Conservation (phyloP, 1,139 yeast genomes). For the Hyphopichia burtonii region DNA sequence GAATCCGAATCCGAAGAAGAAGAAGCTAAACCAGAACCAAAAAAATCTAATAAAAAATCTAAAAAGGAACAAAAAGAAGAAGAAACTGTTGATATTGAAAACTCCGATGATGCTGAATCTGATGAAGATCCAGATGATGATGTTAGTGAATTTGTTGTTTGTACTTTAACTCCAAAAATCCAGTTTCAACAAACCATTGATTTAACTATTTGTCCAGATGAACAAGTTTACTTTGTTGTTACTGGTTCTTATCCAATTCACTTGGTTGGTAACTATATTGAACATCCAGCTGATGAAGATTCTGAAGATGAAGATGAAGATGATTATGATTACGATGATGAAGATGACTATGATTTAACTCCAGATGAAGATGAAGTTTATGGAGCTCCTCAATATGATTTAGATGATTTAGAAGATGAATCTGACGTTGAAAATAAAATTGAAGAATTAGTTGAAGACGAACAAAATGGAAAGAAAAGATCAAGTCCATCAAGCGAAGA, state of each 20-base stretch:
- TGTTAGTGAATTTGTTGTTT: slow-evolving; percentile 74
- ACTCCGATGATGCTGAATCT: slow-evolving; percentile 43
- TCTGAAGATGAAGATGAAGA: slow-evolving; percentile 62
- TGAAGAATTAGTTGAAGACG: slow-evolving; percentile 59
- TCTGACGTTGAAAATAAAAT: slow-evolving; percentile 56
- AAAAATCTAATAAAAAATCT: slow-evolving; percentile 15
- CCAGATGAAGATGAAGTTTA: slow-evolving; percentile 89
- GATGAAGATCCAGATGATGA: slow-evolving; percentile 59
- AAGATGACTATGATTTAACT: slow-evolving; percentile 81
- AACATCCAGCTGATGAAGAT: slow-evolving; percentile 84
- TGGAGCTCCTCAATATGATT: slow-evolving; percentile 41
- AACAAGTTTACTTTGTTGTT: slow-evolving; percentile 90
- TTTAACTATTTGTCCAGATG: slow-evolving; percentile 87
- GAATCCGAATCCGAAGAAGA: slow-evolving; percentile 52
- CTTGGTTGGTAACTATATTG: slow-evolving; percentile 91
- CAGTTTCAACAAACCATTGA: slow-evolving; percentile 91
- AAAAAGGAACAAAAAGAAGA: slow-evolving; percentile 19
- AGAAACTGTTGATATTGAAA: slow-evolving; percentile 30
- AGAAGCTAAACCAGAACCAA: slow-evolving; percentile 40
- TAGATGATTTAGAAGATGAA: slow-evolving; percentile 61
- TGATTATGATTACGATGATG: slow-evolving; percentile 53
- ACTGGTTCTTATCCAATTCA: slow-evolving; percentile 95
- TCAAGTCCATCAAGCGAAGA: slow-evolving; percentile 26
- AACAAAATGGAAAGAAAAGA: slow-evolving; percentile 37
- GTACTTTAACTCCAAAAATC: slow-evolving; percentile 84